These are phyloP conservation scores for Cunninghamia lanceolata DNA, from an alignment of 75 land plant genomes.

Conservation along the genomic window DNA sequence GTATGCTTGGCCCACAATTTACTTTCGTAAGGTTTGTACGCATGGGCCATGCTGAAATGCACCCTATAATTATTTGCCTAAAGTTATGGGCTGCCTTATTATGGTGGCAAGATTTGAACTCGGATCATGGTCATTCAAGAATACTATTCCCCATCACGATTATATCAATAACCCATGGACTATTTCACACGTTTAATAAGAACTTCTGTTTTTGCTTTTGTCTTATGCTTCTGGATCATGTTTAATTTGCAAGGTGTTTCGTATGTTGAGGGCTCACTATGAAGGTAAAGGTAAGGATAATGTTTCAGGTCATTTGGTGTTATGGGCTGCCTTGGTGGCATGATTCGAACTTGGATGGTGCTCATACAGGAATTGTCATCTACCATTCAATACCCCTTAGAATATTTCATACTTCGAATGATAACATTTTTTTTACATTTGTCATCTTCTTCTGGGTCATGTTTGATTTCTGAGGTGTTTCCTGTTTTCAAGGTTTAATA, in stretches of 20 bases:
- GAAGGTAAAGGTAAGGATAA: too few relatives aligned
- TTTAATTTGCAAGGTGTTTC: background rate
- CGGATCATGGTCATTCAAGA: background rate
- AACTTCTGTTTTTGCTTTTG: background rate
- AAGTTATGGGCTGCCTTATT: background rate
- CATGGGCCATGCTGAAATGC: background rate
- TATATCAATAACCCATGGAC: background rate
- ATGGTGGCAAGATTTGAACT: background rate
- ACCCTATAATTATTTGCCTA: background rate
- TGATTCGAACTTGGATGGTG: background rate
- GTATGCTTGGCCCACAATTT: background rate
- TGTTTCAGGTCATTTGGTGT: too few relatives aligned
- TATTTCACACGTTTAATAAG: background rate
- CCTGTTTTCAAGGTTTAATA: background rate
- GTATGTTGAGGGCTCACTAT: background rate
- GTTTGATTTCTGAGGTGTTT: background rate
- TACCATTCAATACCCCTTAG: background rate
- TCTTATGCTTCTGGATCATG: background rate
- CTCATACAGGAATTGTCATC: background rate
- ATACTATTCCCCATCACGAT: background rate
- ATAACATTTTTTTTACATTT: background rate
- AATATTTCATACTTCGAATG: background rate
- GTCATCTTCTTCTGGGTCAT: background rate
- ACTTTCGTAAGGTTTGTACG: background rate
- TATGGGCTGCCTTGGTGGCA: background rate